phyloP scores from a whole-genome alignment of 306 rosid genomes.

The Lathyrus aphaca region DNA sequence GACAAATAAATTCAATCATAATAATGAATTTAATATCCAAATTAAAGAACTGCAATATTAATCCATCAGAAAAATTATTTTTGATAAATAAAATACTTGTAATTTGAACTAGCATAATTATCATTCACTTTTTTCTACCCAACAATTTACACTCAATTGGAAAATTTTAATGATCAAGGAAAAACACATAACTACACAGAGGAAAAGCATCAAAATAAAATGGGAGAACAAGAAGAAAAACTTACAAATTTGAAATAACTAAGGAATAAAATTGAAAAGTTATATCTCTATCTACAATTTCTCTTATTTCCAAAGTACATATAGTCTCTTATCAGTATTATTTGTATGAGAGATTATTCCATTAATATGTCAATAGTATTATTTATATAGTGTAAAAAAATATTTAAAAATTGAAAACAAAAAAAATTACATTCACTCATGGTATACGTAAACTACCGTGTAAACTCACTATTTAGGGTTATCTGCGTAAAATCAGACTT shows the following conservation, averaged over 20 bases:
- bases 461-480: too few relatives aligned
- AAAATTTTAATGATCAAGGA: background rate
- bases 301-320: constrained; percentile 1
- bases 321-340: constrained; percentile 37
- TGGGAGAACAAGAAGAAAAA: background rate
- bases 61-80: background rate
- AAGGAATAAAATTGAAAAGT: background rate
- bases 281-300: background rate
- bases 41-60: constrained; percentile 4
- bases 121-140: background rate
- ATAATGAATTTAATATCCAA: constrained; percentile 43
- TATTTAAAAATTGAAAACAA: background rate
- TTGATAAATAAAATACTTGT: constrained; percentile 1
- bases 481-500: too few relatives aligned
- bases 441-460: too few relatives aligned
- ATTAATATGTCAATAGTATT: background rate
- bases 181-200: too few relatives aligned
- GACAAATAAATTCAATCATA: constrained; percentile 38
- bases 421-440: too few relatives aligned
- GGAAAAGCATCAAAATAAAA: background rate
- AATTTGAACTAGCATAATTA: background rate
- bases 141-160: background rate
- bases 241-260: constrained; percentile 54
- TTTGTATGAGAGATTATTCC: background rate
- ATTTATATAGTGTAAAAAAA: constrained; percentile 19